Evolutionary conservation across 1,139 yeast species (phyloP).

Genomic region (Magnusiomyces fungicola): DNA sequence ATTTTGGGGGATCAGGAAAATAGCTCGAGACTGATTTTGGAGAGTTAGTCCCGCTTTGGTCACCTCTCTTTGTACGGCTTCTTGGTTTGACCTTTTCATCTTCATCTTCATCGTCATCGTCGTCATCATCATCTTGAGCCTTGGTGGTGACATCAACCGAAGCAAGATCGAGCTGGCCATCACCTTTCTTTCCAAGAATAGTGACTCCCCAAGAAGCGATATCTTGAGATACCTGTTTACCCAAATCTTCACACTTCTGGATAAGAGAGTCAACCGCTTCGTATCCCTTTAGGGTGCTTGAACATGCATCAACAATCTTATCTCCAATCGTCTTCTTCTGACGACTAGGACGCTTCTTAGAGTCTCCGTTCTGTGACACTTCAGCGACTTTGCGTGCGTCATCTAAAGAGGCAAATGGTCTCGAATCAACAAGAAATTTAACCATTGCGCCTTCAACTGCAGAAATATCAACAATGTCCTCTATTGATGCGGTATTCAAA

Average conservation of each 20-base stretch:
- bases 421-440: slow-evolving; percentile 45
- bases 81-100: slow-evolving; percentile 11
- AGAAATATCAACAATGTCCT: slow-evolving; percentile 76
- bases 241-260: slow-evolving; percentile 72
- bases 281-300: slow-evolving; percentile 71
- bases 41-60: background rate
- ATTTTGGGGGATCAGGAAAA: slow-evolving; percentile 62
- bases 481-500: slow-evolving; percentile 65
- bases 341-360: slow-evolving; percentile 21
- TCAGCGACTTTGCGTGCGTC: slow-evolving; percentile 46
- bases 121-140: slow-evolving; percentile 31
- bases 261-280: slow-evolving; percentile 90
- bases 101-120: slow-evolving; percentile 20
- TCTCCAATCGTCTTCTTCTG: slow-evolving; percentile 60
- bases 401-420: slow-evolving; percentile 63
- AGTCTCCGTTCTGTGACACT: slow-evolving; percentile 27
- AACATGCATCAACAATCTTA: slow-evolving; percentile 64
- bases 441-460: slow-evolving; percentile 66
- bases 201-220: slow-evolving; percentile 84
- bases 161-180: slow-evolving; percentile 29
- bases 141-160: slow-evolving; percentile 19
- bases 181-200: slow-evolving; percentile 47
- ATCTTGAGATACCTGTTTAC: slow-evolving; percentile 60
- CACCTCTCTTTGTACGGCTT: background rate
- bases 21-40: slow-evolving; percentile 21